Evolutionary conservation across 75 land plant genomes (phyloP).

Genomic region (Adiantum capillusveneris): DNA sequence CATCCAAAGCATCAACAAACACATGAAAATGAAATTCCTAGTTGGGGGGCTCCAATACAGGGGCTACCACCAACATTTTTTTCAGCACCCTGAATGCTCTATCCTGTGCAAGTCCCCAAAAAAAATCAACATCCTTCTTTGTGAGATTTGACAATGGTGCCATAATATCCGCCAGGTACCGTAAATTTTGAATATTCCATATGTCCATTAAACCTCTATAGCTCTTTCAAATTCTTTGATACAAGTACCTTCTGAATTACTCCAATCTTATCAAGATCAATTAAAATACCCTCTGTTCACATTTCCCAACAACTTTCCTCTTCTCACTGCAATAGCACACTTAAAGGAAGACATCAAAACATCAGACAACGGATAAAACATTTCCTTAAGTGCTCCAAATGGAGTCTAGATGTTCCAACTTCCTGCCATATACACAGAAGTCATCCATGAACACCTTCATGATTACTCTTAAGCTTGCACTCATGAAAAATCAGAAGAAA

Average conservation of each 20-base stretch:
- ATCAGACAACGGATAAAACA: too few species aligned
- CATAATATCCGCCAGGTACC: background rate
- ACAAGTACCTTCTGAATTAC: background rate
- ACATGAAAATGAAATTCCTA: background rate
- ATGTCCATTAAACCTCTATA: background rate
- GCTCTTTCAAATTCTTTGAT: background rate
- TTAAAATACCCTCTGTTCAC: background rate
- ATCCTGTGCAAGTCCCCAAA: background rate
- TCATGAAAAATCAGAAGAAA: too few species aligned
- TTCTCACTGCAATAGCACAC: background rate
- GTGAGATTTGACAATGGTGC: background rate
- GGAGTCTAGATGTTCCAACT: too few species aligned
- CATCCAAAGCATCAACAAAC: background rate
- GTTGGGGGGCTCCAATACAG: background rate
- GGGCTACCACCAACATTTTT: background rate
- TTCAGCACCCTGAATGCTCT: conserved; percentile 1
- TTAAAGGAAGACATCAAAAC: too few species aligned
- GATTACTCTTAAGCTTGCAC: too few species aligned
- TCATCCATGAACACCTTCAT: too few species aligned
- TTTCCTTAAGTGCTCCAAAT: too few species aligned
- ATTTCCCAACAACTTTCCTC: background rate
- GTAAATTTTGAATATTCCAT: background rate
- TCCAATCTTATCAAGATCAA: background rate
- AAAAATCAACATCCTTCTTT: background rate
- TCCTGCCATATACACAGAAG: too few species aligned